A percentile compares a stretch with the other conserved stretches of the same genome.
phyloP scores from a whole-genome alignment of 2,329 filamentous ascomycete species.

The Fusarium albosuccineum region DNA sequence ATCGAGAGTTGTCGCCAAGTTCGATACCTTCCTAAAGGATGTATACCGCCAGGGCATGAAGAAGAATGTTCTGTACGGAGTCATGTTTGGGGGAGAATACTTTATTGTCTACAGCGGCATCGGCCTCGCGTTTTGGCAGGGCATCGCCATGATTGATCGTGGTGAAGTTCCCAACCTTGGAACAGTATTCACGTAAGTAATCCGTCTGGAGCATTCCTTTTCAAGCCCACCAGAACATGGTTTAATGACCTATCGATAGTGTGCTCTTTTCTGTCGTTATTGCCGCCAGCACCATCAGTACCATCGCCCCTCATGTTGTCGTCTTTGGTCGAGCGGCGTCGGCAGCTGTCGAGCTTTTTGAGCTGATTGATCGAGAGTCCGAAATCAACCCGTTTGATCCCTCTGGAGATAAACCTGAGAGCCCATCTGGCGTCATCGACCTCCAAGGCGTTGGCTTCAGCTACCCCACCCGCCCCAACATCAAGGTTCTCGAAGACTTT shows the following conservation, averaged over 20 bases:
- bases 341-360: constrained; percentile 40
- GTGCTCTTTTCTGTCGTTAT: constrained; percentile 54
- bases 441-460: constrained; percentile 55
- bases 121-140: constrained; percentile 58
- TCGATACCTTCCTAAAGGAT: constrained; percentile 50
- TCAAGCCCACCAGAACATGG: too few species aligned
- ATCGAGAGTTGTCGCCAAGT: constrained; percentile 51
- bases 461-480: constrained; percentile 58
- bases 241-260: constrained; percentile 46
- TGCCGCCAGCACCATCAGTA: constrained; percentile 49
- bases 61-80: background rate
- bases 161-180: constrained; percentile 53
- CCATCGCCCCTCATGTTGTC: constrained; percentile 50
- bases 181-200: constrained; percentile 15
- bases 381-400: constrained; percentile 51
- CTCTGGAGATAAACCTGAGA: constrained; percentile 43
- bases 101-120: constrained; percentile 54
- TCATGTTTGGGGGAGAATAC: constrained; percentile 16
- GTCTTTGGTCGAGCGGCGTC: constrained; percentile 51
- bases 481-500: constrained; percentile 56
- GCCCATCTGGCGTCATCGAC: constrained; percentile 48
- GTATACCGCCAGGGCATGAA: constrained; percentile 39
- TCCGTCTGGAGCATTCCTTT: background rate
- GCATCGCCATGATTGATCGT: constrained; percentile 50
- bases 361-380: constrained; percentile 51